A percentile compares a stretch with the other conserved stretches of the same genome.
These are phyloP conservation scores for Cutaneotrichosporon cyanovorans DNA, from an alignment of 1,284 basidiomycete species.

Conservation along the genomic window DNA sequence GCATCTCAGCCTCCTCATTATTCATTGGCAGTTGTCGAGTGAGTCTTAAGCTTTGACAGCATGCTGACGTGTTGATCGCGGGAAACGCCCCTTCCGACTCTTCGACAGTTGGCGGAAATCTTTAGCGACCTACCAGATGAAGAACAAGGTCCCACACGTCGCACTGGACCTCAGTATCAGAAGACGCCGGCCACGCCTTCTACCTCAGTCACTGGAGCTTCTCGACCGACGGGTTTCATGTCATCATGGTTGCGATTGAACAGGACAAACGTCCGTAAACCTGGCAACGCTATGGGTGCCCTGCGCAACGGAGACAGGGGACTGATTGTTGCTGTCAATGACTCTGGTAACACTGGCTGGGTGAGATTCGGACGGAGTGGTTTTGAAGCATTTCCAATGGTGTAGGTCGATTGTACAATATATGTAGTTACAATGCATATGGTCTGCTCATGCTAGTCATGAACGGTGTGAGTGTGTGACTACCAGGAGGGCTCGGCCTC, in stretches of 20 bases:
- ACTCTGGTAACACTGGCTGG: conserved; percentile 80
- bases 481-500: conserved; percentile 49
- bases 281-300: conserved; percentile 53
- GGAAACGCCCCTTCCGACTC: conserved; percentile 33
- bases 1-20: conserved; percentile 74
- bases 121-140: conserved; percentile 38
- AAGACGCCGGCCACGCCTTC: conserved; percentile 7
- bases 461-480: no score
- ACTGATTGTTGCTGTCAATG: conserved; percentile 80
- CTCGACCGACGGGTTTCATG: background rate
- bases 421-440: no score
- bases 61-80: conserved; percentile 27
- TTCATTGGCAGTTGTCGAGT: conserved; percentile 78
- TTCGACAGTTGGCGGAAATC: conserved; percentile 34
- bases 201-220: background rate
- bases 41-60: conserved; percentile 31
- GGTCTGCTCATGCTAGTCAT: no score
- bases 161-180: conserved; percentile 40
- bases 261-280: background rate
- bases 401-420: conserved; percentile 18
- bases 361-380: conserved; percentile 78
- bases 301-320: conserved; percentile 79
- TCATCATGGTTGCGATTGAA: background rate
- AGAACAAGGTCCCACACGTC: conserved; percentile 24
- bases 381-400: conserved; percentile 73